Evolutionary conservation across 2,329 filamentous ascomycete species (phyloP).

Genomic region (Diaporthe citri): DNA sequence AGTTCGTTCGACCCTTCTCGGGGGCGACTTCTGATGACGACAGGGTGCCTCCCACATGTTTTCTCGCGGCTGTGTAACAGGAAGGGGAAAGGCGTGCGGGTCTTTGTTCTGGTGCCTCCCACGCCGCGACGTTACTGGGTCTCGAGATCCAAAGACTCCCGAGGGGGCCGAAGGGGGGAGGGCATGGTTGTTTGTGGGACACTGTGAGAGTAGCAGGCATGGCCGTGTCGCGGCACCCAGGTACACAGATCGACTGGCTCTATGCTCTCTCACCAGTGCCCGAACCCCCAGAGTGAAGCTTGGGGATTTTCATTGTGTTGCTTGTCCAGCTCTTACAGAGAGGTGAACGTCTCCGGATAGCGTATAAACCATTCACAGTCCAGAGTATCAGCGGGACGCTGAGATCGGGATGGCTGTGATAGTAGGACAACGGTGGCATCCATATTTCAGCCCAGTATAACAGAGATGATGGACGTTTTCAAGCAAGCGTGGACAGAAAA

Average conservation of each 20-base stretch:
- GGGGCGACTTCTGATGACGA: conserved; percentile 8
- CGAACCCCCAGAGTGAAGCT: neutral
- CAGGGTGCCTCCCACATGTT: neutral
- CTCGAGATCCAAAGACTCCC: neutral
- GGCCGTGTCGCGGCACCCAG: neutral
- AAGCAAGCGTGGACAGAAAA: neutral
- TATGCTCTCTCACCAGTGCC: neutral
- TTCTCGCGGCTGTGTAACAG: neutral
- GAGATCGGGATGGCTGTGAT: neutral
- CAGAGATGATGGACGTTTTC: neutral
- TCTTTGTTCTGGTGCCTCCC: neutral
- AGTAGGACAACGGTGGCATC: too few species aligned
- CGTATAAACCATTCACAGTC: too few species aligned
- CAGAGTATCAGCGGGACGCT: neutral
- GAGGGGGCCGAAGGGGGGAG: neutral
- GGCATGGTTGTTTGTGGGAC: neutral
- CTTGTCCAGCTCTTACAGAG: neutral
- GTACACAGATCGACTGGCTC: neutral
- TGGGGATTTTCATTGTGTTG: neutral
- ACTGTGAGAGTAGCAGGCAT: neutral
- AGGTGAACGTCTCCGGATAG: too few species aligned
- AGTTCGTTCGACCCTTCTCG: neutral
- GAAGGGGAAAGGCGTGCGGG: neutral
- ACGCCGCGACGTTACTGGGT: conserved; percentile 1
- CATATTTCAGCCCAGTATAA: neutral